These are phyloP conservation scores for Eucalyptus erythrocorys DNA, from an alignment of 345 rosid species.

Conservation along the genomic window DNA sequence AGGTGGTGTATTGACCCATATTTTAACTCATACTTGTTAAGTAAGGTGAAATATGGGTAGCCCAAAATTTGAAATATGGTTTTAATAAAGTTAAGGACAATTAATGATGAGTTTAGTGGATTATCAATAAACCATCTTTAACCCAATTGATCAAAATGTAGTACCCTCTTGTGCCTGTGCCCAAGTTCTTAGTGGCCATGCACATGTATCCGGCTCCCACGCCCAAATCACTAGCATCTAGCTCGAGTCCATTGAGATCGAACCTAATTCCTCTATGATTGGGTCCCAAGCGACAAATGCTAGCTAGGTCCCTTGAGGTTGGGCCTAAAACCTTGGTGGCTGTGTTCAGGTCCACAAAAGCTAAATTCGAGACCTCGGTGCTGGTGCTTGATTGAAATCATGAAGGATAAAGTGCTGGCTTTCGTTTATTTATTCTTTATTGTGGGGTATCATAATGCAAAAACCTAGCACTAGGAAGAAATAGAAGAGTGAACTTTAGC, in stretches of 20 bases:
- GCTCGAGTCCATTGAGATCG: not conserved
- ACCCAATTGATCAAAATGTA: not conserved
- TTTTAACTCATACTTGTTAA: not conserved
- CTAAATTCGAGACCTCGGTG: fast-evolving
- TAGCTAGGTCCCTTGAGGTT: not conserved
- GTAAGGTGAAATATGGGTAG: not conserved
- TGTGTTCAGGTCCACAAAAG: fast-evolving
- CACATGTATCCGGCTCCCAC: fast-evolving
- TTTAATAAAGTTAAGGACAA: not conserved
- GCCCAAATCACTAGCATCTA: not conserved
- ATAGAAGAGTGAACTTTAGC: not conserved
- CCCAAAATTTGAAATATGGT: not conserved
- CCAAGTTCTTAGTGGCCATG: not conserved
- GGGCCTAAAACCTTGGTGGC: not conserved
- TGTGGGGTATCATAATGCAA: not conserved
- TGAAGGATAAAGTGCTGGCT: not conserved
- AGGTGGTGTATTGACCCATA: not conserved
- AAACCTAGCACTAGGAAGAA: not conserved
- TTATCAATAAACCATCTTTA: not conserved
- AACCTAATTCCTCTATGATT: not conserved
- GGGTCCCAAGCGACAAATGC: not conserved
- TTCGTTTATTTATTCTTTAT: not conserved
- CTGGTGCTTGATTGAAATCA: not conserved
- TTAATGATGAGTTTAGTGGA: not conserved
- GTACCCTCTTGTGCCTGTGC: not conserved